Base-by-base conservation (phyloP, 306 rosid species). In the Casuarina cunninghamiana region DNA sequence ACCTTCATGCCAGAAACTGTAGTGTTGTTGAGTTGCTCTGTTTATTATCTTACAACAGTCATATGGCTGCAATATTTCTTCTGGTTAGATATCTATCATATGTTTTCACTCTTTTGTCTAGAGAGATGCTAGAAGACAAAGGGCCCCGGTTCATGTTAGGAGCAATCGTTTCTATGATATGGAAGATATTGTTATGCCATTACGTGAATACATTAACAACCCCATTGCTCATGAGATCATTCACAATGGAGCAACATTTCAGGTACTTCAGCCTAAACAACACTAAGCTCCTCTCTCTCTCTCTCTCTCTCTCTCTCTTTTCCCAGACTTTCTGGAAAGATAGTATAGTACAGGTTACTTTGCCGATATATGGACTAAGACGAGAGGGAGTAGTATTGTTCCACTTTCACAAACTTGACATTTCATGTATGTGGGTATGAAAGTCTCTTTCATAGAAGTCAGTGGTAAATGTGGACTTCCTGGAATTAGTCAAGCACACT, bases 201-300 rank as follows among this genome's bases (percentile, higher is more conserved):
- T 96, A 78, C 86, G 76, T 35, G 93, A 93, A 83, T 96, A 83
- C 84, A 87, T 96, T 81, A 85, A 89, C 53, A 84, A 88, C 69
- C 94, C 91, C 58, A 85, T 84, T 73, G 94, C 93, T 79, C 72
- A 77, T 76, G 98, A 96, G 70, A 87, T 96, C 75, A 67, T 96
- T 78, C 97, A 96, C 83, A 96, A 96, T 53, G 99, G 99, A 75
- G 98, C 94, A 66, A 93, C 98, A 70, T 93, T 96, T 83, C 99
- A 96, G 99, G 99, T 96, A 87, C 55, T 83, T 79, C 80, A 50
- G 46, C 66, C 46, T 65, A 53, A 66, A 37, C 80, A 61, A 51
- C 50, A 41, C 75, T 17, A 61, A 67, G 77, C 71, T 81, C 68
- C 60, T 53, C 54, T 62, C 10, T 66, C 41, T 74, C 73, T 49